Base-by-base conservation (phyloP, 2,329 filamentous ascomycete genomes). In the Leptographium galeiforme region DNA sequence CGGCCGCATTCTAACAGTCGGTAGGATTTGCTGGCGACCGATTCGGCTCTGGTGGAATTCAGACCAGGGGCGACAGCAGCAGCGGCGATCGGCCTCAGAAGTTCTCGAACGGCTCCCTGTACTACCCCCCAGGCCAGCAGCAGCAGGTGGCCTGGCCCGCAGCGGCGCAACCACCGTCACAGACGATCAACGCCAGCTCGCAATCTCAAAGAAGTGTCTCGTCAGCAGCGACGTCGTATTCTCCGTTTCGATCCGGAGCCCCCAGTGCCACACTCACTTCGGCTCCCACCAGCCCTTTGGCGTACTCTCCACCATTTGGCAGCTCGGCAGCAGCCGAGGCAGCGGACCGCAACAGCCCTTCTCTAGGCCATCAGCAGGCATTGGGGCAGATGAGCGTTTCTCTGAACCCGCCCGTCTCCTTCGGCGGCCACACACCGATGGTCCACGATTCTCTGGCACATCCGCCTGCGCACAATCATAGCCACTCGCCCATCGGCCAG, bases 361-460 rank as follows among this genome's bases (percentile, higher is more conserved):
- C 52, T 39, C 32, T 48, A 2, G 39, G 48, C 45, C 48, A 50
- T 2, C 46, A 48, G 19, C 53, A 53, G 36, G 12, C 53, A 40
- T 18, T 47, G 43, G 52, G 34, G 50, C 57, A 55, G 50, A 57
- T 58, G 57, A 55, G 50, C 48, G 50, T 56, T 30, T 55, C 57
- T 41, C 39, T 58, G 39, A 48, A 51, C 40, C 53, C 48, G 32
- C 55, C 50, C 44, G 55, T 57, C 50, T 52, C 57, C 4, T 51
- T 57, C 47, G 53, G 53, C 44, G 56, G 56, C 44, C 57, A 55
- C 51, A 34, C 57, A 48, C 55, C 53, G 44, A 46, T 58, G 12
- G 51, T 45, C 40, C 53, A 52, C 50, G 41, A 44, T 18, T 34
- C 39, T 19, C 46, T 55, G 40, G 3, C 47, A 30, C 47, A 39